Conservation (phyloP, 2,329 filamentous ascomycete species). For the Phyllosticta citribraziliensis region DNA sequence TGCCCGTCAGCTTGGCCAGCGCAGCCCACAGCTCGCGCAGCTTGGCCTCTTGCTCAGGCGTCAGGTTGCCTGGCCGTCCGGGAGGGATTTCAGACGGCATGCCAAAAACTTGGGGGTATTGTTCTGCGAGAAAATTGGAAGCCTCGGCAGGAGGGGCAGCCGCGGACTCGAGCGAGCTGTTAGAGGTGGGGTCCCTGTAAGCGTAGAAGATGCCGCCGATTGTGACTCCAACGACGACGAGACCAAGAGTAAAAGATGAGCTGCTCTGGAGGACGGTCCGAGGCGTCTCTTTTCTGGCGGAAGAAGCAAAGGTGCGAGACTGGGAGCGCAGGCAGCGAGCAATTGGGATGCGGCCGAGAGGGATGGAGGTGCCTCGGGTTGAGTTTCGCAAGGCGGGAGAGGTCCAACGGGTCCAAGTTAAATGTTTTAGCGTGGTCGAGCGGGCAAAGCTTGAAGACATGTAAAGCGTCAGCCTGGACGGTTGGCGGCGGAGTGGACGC, state of each 20-base stretch:
- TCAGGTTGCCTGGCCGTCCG: conserved; percentile 78
- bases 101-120: background rate
- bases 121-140: background rate
- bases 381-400: background rate
- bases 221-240: conserved; percentile 22
- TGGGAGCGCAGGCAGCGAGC: background rate
- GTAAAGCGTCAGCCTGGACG: background rate
- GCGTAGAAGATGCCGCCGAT: conserved; percentile 23
- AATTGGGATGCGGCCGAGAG: background rate
- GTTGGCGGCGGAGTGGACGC: background rate
- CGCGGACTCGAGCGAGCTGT: conserved; percentile 10
- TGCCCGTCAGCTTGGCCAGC: conserved; percentile 27
- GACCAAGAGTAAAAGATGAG: conserved; percentile 19
- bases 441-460: background rate
- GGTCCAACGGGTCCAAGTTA: background rate
- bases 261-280: conserved; percentile 13
- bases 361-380: background rate
- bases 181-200: conserved; percentile 9
- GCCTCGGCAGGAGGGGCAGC: background rate
- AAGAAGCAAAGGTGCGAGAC: background rate
- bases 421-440: background rate
- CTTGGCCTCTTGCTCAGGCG: conserved; percentile 80
- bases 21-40: conserved; percentile 77
- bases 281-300: background rate
- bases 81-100: conserved; percentile 35